Percentiles rank a stretch among this genome's conserved stretches.
These are phyloP conservation scores for Geoglossum glabrum DNA, from an alignment of 495 filamentous ascomycete species.

Conservation along the genomic window DNA sequence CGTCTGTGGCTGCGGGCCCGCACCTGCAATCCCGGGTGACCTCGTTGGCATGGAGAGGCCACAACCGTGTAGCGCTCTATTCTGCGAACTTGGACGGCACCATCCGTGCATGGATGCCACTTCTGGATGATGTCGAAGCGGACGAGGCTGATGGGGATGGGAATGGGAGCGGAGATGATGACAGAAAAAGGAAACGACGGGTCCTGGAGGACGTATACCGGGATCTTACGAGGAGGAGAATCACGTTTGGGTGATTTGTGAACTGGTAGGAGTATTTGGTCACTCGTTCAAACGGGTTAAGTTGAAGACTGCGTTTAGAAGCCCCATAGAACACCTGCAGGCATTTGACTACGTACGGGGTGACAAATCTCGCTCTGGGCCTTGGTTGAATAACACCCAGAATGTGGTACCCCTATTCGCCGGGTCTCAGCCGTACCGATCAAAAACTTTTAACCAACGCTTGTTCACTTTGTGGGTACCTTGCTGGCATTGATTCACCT, in stretches of 20 bases:
- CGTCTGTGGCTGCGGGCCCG: slow-evolving; percentile 19
- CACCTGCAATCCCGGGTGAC: slow-evolving; percentile 32
- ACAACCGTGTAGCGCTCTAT: slow-evolving; percentile 27
- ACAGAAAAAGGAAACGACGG: slow-evolving; percentile 18
- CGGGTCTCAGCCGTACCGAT: no score
- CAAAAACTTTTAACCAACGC: no score
- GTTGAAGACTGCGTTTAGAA: no score
- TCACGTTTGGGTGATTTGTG: slow-evolving; percentile 31
- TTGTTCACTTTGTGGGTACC: no score
- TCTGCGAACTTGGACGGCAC: slow-evolving; percentile 37
- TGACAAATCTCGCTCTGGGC: no score
- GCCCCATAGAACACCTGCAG: no score
- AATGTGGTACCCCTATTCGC: no score
- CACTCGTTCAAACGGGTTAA: no score
- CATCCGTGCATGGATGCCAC: slow-evolving; percentile 37
- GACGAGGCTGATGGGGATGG: slow-evolving; percentile 26
- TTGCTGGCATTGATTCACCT: no score
- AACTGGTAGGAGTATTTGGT: no score
- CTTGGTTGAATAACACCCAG: no score
- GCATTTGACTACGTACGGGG: no score
- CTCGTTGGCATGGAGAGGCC: slow-evolving; percentile 48
- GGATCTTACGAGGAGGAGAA: slow-evolving; percentile 29
- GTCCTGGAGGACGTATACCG: slow-evolving; percentile 34
- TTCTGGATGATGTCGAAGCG: slow-evolving; percentile 18
- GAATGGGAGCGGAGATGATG: slow-evolving; percentile 19